Evolutionary conservation across 1,139 yeast species (phyloP), one percentile per base, ranked within the genome.

Genomic region (Zygoascus hellenicus): DNA sequence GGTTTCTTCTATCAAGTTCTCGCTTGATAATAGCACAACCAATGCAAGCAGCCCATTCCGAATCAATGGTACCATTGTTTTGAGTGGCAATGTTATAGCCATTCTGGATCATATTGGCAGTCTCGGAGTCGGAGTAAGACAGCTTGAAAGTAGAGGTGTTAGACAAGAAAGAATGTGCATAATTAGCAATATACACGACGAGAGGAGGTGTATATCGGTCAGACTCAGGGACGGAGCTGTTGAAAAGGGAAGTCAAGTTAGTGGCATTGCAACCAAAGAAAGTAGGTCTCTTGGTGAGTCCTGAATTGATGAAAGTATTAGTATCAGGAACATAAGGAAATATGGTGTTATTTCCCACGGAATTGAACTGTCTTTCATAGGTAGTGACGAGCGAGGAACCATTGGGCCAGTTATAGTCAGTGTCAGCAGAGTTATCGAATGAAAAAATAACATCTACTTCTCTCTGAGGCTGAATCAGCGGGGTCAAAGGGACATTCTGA

Each of bases 11-110:
- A 69, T 89, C 95, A 59, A 83, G 83, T 45, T 82, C 79, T 64
- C 97, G 81, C 67, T 89, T 83, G 51, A 89, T 74, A 46, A 89
- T 78, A 7, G 96, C 97, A 71, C 97, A 90, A 1, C 90, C 88
- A 46, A 89, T 78, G 72, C 97, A 90, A 10, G 83, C 76, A 42
- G 78, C 73, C 83, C 90, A 90, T 47, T 83, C 81, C 3, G 70
- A 65, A 59, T 87, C 96, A 41, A 81, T 66, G 7, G 96, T 84
- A 40, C 80, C 69, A 64, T 87, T 88, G 55, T 75, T 74, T 61
- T 88, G 78, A 1, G 95, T 76, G 14, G 84, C 79, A 19, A 78
- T 77, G 62, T 86, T 94, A 62, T 83, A 87, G 10, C 96, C 97
- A 60, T 89, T 90, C 55, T 74, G 69, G 57, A 90, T 80, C 72